Percentiles rank a stretch among this genome's conserved stretches.
Evolutionary conservation across 2,329 filamentous ascomycete genomes (phyloP).

Genomic region (Keithomyces neogunnii): DNA sequence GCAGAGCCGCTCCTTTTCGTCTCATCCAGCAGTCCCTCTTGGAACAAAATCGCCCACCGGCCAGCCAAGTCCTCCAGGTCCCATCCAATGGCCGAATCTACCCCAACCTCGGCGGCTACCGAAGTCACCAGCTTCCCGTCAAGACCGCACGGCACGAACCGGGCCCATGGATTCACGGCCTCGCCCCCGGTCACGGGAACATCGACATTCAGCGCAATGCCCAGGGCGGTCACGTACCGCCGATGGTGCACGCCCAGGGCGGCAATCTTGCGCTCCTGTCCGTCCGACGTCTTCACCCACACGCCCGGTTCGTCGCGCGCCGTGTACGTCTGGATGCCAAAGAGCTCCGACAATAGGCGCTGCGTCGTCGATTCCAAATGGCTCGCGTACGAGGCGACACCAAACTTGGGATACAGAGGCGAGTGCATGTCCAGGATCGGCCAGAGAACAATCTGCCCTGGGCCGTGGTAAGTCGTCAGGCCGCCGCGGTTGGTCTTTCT

Average conservation of each 20-base stretch:
- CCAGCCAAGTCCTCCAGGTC: slow-evolving; percentile 20
- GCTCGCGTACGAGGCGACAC: slow-evolving; percentile 67
- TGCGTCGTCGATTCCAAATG: slow-evolving; percentile 72
- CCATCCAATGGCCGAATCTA: slow-evolving; percentile 11
- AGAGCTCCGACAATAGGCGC: slow-evolving; percentile 46
- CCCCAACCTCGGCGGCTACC: slow-evolving; percentile 45
- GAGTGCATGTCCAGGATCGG: slow-evolving; percentile 75
- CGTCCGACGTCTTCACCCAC: slow-evolving; percentile 46
- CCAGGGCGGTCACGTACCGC: slow-evolving; percentile 74
- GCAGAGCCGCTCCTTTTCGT: slow-evolving; percentile 12
- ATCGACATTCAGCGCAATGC: slow-evolving; percentile 71
- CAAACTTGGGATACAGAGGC: slow-evolving; percentile 45
- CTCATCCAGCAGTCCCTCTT: slow-evolving; percentile 22
- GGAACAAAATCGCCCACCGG: slow-evolving; percentile 25
- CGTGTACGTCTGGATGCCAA: slow-evolving; percentile 49
- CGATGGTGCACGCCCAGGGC: slow-evolving; percentile 88
- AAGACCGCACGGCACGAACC: slow-evolving; percentile 87
- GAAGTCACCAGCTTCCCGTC: slow-evolving; percentile 74
- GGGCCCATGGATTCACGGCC: slow-evolving; percentile 43
- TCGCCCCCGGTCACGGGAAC: slow-evolving; percentile 41
- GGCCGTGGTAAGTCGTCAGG: slow-evolving; percentile 90
- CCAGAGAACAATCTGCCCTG: slow-evolving; percentile 88
- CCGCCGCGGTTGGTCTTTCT: slow-evolving; percentile 72
- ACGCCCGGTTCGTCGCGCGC: slow-evolving; percentile 76
- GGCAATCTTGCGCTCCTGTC: slow-evolving; percentile 62